Evolutionary conservation across 257 asterid species (phyloP), one percentile per base, ranked within the genome.

Genomic region (Lantana camara): DNA sequence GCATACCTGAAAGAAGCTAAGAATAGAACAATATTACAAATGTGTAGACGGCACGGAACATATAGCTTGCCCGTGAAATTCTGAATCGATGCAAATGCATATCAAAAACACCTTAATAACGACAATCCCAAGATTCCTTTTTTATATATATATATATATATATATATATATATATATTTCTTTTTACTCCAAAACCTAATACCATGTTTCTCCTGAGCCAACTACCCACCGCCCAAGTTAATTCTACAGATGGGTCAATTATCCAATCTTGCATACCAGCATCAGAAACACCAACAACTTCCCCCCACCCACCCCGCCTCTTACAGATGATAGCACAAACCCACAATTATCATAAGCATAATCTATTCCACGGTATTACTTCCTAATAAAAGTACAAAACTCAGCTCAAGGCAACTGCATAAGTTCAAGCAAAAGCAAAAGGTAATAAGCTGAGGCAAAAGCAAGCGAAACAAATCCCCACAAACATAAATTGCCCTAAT

Each of bases 361-460:
- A 50, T 40, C 62, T 30, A 49, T 57, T 10, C 44, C 9, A 35
- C n/a, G 40, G 15, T 19, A 38, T 55, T 71, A 66, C 34, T 49
- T 57, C 29, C 48, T 7, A 57, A 60, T 63, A 67, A 63, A 63
- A 59, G 57, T 53, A 60, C 58, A 67, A 63, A 63, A 59, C 60
- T 53, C 37, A 29, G 71, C 73, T 63, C 73, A 66, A 52, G 34
- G 40, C 45, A 47, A 48, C 52, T 60, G 57, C 80, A 57, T 16
- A 44, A n/a, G n/a, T n/a, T n/a, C n/a, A n/a, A n/a, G n/a, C n/a
- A n/a, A n/a, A n/a, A n/a, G n/a, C n/a, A n/a, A n/a, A 41, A 77
- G 61, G 66, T 19, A 29, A 57, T 17, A 38, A 64, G 34, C 27
- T 24, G 65, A 62, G 60, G 38, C 22, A 66, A 73, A 30, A 15